phyloP scores from a whole-genome alignment of 2,329 filamentous ascomycete species.

The Aspergillus sergii region DNA sequence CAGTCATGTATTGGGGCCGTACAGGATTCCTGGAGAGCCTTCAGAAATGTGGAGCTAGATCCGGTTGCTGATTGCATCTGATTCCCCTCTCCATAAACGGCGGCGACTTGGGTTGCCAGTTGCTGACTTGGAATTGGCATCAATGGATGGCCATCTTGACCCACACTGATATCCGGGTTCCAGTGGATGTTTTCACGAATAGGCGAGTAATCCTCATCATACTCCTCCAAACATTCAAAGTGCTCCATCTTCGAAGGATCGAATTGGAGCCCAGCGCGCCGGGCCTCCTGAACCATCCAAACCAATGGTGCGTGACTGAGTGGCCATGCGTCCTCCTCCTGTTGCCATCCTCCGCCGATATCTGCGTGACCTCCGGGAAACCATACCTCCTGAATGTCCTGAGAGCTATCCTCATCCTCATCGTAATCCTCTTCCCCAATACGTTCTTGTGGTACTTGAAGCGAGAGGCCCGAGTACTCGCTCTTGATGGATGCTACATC shows the following conservation, averaged over 20 bases:
- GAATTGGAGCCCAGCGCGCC: conserved; percentile 68
- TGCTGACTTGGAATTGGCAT: conserved; percentile 13
- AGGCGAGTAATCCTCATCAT: conserved; percentile 37
- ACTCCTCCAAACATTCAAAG: conserved; percentile 63
- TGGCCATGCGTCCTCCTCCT: conserved; percentile 58
- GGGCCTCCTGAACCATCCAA: conserved; percentile 70
- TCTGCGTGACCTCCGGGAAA: conserved; percentile 80
- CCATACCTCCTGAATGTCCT: conserved; percentile 75
- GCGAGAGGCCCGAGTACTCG: conserved; percentile 31
- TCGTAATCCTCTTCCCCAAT: conserved; percentile 25
- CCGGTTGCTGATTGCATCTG: conserved; percentile 27
- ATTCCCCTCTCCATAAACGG: conserved; percentile 17
- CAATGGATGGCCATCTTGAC: conserved; percentile 19
- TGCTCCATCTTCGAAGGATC: conserved; percentile 68
- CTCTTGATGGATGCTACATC: conserved; percentile 35
- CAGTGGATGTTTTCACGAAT: conserved; percentile 30
- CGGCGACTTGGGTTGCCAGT: conserved; percentile 7
- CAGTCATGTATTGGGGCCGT: conserved; percentile 70
- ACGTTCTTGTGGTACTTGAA: conserved; percentile 27
- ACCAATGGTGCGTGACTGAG: conserved; percentile 69
- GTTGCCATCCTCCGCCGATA: conserved; percentile 75
- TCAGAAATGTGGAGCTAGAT: conserved; percentile 53
- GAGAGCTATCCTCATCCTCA: conserved; percentile 47
- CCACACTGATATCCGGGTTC: conserved; percentile 17
- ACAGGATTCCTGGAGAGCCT: conserved; percentile 60